Conservation (phyloP, 2,329 filamentous ascomycete genomes). For the Nothophaeocryptopus gaeumannii region DNA sequence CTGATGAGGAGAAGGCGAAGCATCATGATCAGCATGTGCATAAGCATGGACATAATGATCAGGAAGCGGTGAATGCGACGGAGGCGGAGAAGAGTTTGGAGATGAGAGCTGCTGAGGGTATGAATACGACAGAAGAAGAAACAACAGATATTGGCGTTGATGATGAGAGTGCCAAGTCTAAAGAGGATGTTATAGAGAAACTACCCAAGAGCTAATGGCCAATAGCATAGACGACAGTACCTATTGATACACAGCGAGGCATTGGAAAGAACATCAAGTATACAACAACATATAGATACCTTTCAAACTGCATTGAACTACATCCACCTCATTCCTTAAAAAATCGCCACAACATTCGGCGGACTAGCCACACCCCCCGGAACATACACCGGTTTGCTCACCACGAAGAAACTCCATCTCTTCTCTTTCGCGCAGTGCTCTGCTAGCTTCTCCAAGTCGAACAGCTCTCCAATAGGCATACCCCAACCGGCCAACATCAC, state of each 20-base stretch:
- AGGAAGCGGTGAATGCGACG: constrained; percentile 27
- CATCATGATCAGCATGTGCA: constrained; percentile 22
- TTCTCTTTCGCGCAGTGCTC: constrained; percentile 38
- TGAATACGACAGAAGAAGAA: no score
- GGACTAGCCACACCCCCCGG: constrained; percentile 39
- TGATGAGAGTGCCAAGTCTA: neutral
- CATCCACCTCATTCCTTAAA: constrained; percentile 21
- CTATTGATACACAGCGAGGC: no score
- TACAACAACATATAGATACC: no score
- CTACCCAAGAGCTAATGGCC: no score
- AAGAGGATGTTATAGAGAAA: neutral
- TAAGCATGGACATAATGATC: constrained; percentile 23
- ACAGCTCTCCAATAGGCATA: constrained; percentile 52
- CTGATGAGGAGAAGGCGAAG: constrained; percentile 32
- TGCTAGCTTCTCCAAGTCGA: constrained; percentile 48
- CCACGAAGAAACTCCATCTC: constrained; percentile 50
- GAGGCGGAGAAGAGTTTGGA: constrained; percentile 30
- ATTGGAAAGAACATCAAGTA: no score
- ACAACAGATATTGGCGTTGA: neutral
- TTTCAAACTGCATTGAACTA: neutral
- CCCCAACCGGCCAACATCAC: constrained; percentile 51
- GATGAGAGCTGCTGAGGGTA: constrained; percentile 29
- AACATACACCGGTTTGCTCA: constrained; percentile 48
- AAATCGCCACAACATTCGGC: constrained; percentile 41
- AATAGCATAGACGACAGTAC: no score